Evolutionary conservation across 2,329 filamentous ascomycete genomes (phyloP).

Genomic region (Neurospora sp.): DNA sequence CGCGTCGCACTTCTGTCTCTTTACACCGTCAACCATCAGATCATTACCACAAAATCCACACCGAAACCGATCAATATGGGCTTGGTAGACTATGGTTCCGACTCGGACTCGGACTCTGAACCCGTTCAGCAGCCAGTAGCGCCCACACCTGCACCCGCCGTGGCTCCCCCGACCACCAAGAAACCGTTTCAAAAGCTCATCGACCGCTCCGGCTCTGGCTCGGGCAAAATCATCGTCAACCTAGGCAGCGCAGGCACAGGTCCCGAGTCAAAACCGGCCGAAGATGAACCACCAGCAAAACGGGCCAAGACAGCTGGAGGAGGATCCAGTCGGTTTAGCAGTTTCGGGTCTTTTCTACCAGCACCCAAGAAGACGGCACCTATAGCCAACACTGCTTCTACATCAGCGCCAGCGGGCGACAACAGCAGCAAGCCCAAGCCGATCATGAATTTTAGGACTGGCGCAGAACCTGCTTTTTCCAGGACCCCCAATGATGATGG

Average conservation of each 20-base stretch:
- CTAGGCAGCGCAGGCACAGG: conserved; percentile 47
- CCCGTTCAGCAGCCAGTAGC: conserved; percentile 18
- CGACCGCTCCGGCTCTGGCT: conserved; percentile 64
- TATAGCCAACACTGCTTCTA: conserved; percentile 19
- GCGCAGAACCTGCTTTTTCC: conserved; percentile 71
- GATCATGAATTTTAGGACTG: conserved; percentile 70
- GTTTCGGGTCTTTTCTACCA: conserved; percentile 80
- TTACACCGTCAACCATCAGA: not conserved
- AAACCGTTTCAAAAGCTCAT: conserved; percentile 69
- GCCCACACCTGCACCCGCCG: conserved; percentile 21
- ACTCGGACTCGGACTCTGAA: conserved; percentile 56
- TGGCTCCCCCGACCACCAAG: conserved; percentile 30
- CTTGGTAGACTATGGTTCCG: conserved; percentile 76
- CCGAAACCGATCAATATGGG: conserved; percentile 44
- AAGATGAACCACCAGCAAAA: conserved; percentile 57
- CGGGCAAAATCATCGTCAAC: conserved; percentile 71
- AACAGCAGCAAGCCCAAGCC: conserved; percentile 31
- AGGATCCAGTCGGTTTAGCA: conserved; percentile 55
- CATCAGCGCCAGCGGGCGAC: conserved; percentile 21
- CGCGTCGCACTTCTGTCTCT: not conserved
- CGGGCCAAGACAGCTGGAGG: conserved; percentile 42
- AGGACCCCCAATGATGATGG: conserved; percentile 33
- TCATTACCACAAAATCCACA: not conserved
- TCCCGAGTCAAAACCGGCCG: conserved; percentile 22
- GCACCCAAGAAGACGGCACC: conserved; percentile 56